phyloP scores from a whole-genome alignment of 768 basidiomycete genomes.

The Pleurotus djamor region DNA sequence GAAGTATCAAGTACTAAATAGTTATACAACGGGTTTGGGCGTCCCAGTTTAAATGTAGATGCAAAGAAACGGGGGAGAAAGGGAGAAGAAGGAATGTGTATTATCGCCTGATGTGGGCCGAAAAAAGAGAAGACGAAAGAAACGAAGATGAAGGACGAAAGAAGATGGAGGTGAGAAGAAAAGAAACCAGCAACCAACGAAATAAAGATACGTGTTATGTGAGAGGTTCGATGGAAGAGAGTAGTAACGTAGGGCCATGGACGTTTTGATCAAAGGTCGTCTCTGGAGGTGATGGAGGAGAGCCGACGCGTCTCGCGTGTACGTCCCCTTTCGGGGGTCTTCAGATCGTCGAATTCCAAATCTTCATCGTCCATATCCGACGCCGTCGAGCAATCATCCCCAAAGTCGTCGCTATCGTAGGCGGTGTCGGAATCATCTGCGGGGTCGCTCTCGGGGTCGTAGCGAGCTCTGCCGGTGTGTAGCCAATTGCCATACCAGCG shows the following conservation, averaged over 20 bases:
- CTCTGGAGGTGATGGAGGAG: constrained; percentile 25
- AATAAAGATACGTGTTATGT: constrained; percentile 5
- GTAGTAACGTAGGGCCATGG: not conserved
- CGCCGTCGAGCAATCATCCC: constrained; percentile 27
- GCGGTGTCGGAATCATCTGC: constrained; percentile 34
- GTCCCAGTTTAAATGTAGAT: not conserved
- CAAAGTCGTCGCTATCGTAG: constrained; percentile 22
- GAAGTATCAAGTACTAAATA: not conserved
- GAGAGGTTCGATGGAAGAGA: constrained; percentile 8
- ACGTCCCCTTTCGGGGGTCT: constrained; percentile 36
- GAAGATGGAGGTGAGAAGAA: constrained; percentile 16
- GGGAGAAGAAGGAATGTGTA: constrained; percentile 1
- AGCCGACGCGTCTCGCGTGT: constrained; percentile 37
- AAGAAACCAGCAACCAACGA: constrained; percentile 10
- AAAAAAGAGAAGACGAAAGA: constrained; percentile 3
- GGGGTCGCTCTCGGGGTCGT: constrained; percentile 22
- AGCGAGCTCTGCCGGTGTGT: constrained; percentile 29
- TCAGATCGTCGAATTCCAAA: constrained; percentile 28
- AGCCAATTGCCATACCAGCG: constrained; percentile 73
- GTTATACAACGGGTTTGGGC: not conserved
- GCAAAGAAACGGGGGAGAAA: not conserved
- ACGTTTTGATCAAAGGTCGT: constrained; percentile 16
- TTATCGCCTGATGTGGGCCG: not conserved
- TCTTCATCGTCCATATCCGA: constrained; percentile 35
- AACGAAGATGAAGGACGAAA: constrained; percentile 10